Evolutionary conservation across 331 rosid species (phyloP), one percentile per base, ranked within the genome.

Genomic region (Malus hybrid): DNA sequence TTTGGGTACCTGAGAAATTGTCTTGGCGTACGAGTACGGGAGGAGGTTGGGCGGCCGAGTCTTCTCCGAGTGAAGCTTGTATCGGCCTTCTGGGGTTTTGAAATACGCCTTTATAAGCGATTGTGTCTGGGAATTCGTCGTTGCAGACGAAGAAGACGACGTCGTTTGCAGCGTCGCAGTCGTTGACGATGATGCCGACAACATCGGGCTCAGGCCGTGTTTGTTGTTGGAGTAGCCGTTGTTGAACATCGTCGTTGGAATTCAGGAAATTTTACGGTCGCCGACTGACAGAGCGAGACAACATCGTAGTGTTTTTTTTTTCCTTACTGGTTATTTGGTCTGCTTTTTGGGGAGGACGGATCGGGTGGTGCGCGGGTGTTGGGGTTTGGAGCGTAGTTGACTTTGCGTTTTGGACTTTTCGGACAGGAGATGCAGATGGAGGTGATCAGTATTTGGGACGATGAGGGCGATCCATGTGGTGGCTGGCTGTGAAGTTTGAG

Each of bases 61-160:
- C 82, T 95, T 95, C 84, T 95, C 99, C 80, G 87, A 95, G 78
- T 85, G 93, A 66, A 95, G 97, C 86, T 95, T 95, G 80, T 92
- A 95, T 13, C 97, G 80, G 12, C 99, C 99, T 76, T 95, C 97
- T 2, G 93, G 97, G 73, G 99, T 95, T 82, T 95, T 95, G 86
- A 95, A 92, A 83, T 95, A 92, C 67, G 97, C 89, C 63, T 95
- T 95, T 39, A 73, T 42, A 5, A 73, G 60, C 4, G 69, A 73
- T 20, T 72, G 76, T 39, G 76, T 55, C 19, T 70, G 74, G 11
- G 75, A 55, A n/a, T 63, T 57, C 24, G 76, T 22, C 22, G 76
- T 36, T 39, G 67, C 48, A n/a, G 67, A 63, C 10, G 39, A 63
- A 29, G 67, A 63, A 13, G 67, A 64, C 68, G 46, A 33, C 48